Percentiles rank a stretch among this genome's conserved stretches.
Conservation (phyloP, 106 monocot species). For the Acorus gramineus region DNA sequence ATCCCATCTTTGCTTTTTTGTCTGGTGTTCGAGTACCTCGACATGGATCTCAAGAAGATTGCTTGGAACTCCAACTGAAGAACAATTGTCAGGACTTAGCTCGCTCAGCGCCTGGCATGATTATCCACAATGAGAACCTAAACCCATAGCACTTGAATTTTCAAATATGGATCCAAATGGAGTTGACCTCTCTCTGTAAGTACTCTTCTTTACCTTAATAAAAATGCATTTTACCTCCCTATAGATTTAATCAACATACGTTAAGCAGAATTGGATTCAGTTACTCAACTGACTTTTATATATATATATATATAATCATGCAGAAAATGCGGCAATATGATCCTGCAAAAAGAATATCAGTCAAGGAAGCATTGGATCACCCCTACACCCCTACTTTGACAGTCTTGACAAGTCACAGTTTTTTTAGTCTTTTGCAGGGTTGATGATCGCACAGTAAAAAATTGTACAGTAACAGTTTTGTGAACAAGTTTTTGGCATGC, state of each 20-base stretch:
- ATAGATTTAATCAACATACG: neutral
- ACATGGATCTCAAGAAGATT: conserved; percentile 98
- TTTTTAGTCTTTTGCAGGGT: neutral
- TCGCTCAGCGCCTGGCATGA: conserved; percentile 83
- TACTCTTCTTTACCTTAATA: neutral
- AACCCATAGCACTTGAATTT: conserved; percentile 63
- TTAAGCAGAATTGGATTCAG: neutral
- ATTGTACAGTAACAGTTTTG: too few relatives aligned
- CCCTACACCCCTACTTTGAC: conserved; percentile 84
- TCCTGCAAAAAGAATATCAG: conserved; percentile 70
- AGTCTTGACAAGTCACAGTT: conserved; percentile 92
- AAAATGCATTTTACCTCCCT: neutral
- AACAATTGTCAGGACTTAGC: conserved; percentile 79
- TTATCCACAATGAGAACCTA: conserved; percentile 91
- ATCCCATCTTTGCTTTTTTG: conserved; percentile 8
- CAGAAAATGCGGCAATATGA: conserved; percentile 86
- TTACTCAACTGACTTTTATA: neutral
- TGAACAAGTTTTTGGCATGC: too few relatives aligned
- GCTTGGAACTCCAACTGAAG: conserved; percentile 86
- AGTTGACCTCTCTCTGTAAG: conserved; percentile 77
- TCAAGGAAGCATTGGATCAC: conserved; percentile 69
- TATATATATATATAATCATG: conserved; percentile 7
- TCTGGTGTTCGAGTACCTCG: conserved; percentile 93
- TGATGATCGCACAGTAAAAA: too few relatives aligned
- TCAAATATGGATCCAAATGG: conserved; percentile 66